Percentiles rank a stretch among this genome's conserved stretches.
phyloP scores from a whole-genome alignment of 495 filamentous ascomycete genomes.

The Talaromyces stipitatus region DNA sequence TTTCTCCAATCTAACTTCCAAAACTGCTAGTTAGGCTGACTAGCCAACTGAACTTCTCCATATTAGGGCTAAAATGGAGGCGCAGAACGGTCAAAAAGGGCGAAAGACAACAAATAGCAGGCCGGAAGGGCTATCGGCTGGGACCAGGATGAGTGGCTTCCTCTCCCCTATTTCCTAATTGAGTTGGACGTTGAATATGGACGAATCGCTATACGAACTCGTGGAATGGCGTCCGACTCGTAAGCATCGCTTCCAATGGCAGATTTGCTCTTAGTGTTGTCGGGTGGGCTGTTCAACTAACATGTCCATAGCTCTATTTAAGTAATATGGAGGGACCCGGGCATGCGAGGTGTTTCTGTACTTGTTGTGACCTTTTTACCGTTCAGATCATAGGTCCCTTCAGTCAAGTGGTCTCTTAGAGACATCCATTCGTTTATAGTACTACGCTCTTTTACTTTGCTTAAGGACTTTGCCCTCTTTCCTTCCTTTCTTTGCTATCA shows the following conservation, averaged over 20 bases:
- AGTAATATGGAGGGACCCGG: not conserved
- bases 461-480: not conserved
- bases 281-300: not conserved
- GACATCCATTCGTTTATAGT: not conserved
- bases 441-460: not conserved
- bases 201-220: not conserved
- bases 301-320: not conserved
- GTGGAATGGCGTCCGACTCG: no score
- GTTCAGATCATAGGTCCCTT: not conserved
- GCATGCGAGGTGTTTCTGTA: not conserved
- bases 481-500: not conserved
- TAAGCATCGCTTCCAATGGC: no score
- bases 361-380: not conserved
- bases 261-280: not conserved
- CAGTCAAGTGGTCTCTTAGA: slow-evolving; percentile 1
- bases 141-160: no score
- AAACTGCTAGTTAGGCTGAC: no score
- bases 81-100: no score
- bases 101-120: no score
- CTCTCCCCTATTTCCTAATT: not conserved
- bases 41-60: no score
- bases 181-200: not conserved
- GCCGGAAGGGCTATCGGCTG: no score
- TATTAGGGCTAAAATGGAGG: no score
- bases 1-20: no score